phyloP scores from a whole-genome alignment of 2,329 filamentous ascomycete species.

The Ascomycota sp. region DNA sequence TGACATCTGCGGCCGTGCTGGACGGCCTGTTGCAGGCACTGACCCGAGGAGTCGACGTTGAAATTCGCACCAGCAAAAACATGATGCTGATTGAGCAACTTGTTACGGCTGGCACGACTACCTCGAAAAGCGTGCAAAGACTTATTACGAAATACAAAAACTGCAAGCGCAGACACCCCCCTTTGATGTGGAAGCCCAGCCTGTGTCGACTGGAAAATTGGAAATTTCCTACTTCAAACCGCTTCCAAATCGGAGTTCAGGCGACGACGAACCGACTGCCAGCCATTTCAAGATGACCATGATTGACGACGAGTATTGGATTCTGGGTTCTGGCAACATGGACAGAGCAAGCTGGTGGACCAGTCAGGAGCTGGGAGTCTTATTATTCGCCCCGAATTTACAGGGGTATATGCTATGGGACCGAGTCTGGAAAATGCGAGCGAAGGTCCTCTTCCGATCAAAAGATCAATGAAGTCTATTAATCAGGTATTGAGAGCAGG shows the following conservation, averaged over 20 bases:
- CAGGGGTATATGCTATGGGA: conserved; percentile 17
- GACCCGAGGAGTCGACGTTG: conserved; percentile 41
- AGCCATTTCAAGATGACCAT: conserved; percentile 60
- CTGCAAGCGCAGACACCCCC: conserved; percentile 5
- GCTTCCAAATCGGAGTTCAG: conserved; percentile 9
- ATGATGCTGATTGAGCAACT: conserved; percentile 67
- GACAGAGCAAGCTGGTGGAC: conserved; percentile 74
- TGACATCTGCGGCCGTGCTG: conserved; percentile 46
- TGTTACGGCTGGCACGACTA: conserved; percentile 56
- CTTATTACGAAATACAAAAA: conserved; percentile 32
- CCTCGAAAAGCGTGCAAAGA: conserved; percentile 35
- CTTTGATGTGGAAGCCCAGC: conserved; percentile 20
- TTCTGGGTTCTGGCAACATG: conserved; percentile 64
- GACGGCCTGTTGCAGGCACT: conserved; percentile 38
- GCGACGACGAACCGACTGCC: conserved; percentile 38
- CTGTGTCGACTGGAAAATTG: conserved; percentile 23
- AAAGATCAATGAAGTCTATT: background rate
- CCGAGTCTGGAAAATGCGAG: conserved; percentile 14
- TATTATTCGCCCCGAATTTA: conserved; percentile 24
- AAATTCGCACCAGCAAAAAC: conserved; percentile 39
- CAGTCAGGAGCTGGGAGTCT: conserved; percentile 58
- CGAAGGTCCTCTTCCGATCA: conserved; percentile 12
- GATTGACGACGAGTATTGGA: conserved; percentile 42
- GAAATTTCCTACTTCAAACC: conserved; percentile 35
- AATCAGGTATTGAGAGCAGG: background rate